phyloP scores from a whole-genome alignment of 2,329 filamentous ascomycete genomes.

The Colletotrichum abscissum region DNA sequence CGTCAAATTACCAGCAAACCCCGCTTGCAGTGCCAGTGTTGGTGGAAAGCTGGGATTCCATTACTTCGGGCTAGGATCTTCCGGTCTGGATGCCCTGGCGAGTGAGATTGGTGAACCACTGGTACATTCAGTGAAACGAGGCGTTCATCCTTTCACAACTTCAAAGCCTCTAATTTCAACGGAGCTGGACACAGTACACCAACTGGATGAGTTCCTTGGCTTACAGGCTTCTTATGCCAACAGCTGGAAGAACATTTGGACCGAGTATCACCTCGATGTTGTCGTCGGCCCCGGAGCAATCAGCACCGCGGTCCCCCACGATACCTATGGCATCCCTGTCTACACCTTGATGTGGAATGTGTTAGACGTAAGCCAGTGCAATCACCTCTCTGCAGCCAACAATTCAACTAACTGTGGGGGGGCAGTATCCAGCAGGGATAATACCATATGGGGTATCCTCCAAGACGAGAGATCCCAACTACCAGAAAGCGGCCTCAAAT shows the following conservation, averaged over 20 bases:
- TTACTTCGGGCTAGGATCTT: slow-evolving; percentile 48
- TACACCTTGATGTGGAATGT: slow-evolving; percentile 64
- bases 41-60: slow-evolving; percentile 50
- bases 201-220: slow-evolving; percentile 54
- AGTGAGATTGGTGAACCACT: slow-evolving; percentile 52
- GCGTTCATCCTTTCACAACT: slow-evolving; percentile 38
- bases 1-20: slow-evolving; percentile 45
- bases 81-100: slow-evolving; percentile 47
- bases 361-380: slow-evolving; percentile 55
- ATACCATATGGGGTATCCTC: slow-evolving; percentile 57
- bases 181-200: slow-evolving; percentile 47
- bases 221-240: slow-evolving; percentile 45
- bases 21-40: slow-evolving; percentile 43
- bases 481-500: slow-evolving; percentile 41
- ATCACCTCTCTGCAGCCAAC: background rate
- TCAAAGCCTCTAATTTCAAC: slow-evolving; percentile 41
- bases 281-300: slow-evolving; percentile 61
- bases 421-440: slow-evolving; percentile 61
- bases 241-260: slow-evolving; percentile 54
- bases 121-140: slow-evolving; percentile 49
- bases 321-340: slow-evolving; percentile 57
- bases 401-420: background rate
- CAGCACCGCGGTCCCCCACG: slow-evolving; percentile 62
- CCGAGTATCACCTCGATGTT: slow-evolving; percentile 58
- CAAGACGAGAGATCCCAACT: slow-evolving; percentile 49